Conservation (phyloP, 2,329 filamentous ascomycete genomes). For the Ceratocystis ficicola region DNA sequence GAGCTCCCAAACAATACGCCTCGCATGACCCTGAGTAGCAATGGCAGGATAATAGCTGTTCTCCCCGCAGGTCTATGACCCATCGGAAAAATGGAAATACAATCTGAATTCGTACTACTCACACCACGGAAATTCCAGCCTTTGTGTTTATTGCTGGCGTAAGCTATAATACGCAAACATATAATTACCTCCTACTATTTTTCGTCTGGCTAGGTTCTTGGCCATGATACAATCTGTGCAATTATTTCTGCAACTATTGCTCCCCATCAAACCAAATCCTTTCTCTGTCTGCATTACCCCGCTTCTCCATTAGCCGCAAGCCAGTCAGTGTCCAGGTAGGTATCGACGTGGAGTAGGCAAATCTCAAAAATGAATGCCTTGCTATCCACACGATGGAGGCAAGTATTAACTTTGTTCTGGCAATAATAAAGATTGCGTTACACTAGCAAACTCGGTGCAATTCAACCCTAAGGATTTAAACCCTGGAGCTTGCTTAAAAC, state of each 20-base stretch:
- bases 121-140: too few species aligned
- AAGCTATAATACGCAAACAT: too few species aligned
- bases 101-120: neutral
- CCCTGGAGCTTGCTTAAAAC: too few species aligned
- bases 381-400: too few species aligned
- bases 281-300: neutral
- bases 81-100: neutral
- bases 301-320: neutral
- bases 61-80: neutral
- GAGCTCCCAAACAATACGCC: neutral
- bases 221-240: slow-evolving; percentile 1
- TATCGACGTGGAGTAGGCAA: neutral
- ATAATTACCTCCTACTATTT: too few species aligned
- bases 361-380: too few species aligned
- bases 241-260: neutral
- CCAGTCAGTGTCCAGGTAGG: neutral
- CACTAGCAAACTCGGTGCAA: too few species aligned
- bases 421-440: too few species aligned
- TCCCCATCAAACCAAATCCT: neutral
- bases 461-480: too few species aligned
- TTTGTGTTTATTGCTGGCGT: too few species aligned
- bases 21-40: neutral
- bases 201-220: neutral
- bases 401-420: too few species aligned
- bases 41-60: neutral